Evolutionary conservation across 257 asterid species (phyloP).

Genomic region (Solanum stenotomum): DNA sequence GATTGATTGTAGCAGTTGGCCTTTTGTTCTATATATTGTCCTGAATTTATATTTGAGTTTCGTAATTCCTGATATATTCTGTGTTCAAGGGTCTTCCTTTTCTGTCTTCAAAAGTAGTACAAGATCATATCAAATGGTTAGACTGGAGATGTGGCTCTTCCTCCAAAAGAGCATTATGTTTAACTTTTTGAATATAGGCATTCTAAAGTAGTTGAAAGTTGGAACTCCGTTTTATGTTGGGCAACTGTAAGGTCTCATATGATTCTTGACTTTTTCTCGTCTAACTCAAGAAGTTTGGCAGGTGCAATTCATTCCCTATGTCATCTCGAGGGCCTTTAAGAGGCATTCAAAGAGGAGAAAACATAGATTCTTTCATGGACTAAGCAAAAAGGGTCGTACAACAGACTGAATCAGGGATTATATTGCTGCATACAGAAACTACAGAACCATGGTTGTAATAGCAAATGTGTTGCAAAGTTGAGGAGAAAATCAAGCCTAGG

Average conservation of each 20-base stretch:
- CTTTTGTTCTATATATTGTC: not conserved
- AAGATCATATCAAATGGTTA: not conserved
- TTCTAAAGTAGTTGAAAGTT: not conserved
- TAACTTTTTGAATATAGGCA: not conserved
- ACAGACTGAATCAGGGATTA: not conserved
- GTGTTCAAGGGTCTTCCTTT: not conserved
- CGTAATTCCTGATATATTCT: not conserved
- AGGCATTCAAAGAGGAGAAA: conserved; percentile 66
- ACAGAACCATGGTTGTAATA: not conserved
- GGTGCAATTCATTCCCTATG: conserved; percentile 73
- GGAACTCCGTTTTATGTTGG: not conserved
- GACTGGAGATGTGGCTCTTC: not conserved
- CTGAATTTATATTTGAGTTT: not conserved
- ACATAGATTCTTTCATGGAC: conserved; percentile 72
- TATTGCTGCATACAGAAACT: not conserved
- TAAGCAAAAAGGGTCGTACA: conserved; percentile 34
- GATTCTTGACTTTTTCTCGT: not conserved
- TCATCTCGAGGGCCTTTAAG: conserved; percentile 45
- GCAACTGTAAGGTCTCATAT: not conserved
- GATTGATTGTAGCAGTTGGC: not conserved
- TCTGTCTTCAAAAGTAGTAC: not conserved
- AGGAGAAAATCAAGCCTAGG: not conserved
- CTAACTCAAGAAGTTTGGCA: conserved; percentile 9
- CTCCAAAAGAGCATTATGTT: not conserved
- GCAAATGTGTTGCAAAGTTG: not conserved